Evolutionary conservation across 768 basidiomycete genomes (phyloP).

Genomic region (Suillus alpinus): DNA sequence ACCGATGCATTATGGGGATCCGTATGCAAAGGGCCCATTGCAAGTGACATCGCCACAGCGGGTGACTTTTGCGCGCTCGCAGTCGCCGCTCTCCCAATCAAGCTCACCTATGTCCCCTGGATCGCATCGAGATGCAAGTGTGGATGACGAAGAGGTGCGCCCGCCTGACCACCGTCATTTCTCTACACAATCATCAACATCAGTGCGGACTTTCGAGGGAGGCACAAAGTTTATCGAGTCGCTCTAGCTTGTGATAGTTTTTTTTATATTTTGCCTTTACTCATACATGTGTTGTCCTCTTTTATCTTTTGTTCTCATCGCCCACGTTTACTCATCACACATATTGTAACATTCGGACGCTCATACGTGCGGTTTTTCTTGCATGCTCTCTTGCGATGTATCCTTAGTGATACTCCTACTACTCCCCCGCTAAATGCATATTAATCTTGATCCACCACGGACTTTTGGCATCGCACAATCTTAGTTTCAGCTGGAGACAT

Average conservation of each 20-base stretch:
- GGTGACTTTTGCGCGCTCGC: conserved; percentile 17
- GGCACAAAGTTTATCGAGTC: conserved; percentile 51
- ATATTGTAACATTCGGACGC: not conserved
- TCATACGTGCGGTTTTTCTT: not conserved
- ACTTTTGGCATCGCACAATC: not conserved
- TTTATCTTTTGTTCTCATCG: not conserved
- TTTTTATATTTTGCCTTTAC: not conserved
- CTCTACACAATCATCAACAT: conserved; percentile 21
- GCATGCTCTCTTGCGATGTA: not conserved
- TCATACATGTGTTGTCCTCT: not conserved
- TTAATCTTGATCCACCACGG: not conserved
- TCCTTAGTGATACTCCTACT: not conserved
- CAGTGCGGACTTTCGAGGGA: conserved; percentile 39
- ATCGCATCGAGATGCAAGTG: conserved; percentile 20
- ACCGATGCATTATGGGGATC: conserved; percentile 15
- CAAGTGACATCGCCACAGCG: conserved; percentile 7
- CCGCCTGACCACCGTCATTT: conserved; percentile 17
- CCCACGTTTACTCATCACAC: not conserved
- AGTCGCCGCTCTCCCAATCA: conserved; percentile 28
- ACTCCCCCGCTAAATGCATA: not conserved
- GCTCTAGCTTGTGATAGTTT: conserved; percentile 20
- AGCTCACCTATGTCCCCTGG: conserved; percentile 12
- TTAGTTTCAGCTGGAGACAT: no score
- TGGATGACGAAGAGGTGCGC: conserved; percentile 6
- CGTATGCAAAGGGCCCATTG: conserved; percentile 17